phyloP scores from a whole-genome alignment of 2,329 filamentous ascomycete genomes.

The Ophiosphaerella korrae region DNA sequence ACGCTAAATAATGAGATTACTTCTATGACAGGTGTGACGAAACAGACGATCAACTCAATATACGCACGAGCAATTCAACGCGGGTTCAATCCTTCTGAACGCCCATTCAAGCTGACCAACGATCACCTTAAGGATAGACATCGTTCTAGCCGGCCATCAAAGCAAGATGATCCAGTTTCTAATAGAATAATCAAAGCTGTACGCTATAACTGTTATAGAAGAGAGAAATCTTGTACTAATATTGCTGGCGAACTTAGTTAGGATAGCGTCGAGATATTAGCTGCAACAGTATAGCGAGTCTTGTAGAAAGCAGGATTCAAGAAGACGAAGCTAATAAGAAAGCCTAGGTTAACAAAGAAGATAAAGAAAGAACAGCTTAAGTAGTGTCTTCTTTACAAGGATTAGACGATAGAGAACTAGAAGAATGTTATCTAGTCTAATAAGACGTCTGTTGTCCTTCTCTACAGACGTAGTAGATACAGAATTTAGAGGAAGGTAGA shows the following conservation, averaged over 20 bases:
- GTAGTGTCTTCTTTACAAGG: too few relatives aligned
- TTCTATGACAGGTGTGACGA: neutral
- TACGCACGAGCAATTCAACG: conserved; percentile 2
- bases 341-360: too few relatives aligned
- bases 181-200: conserved; percentile 4
- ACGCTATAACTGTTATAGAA: conserved; percentile 7
- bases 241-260: neutral
- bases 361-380: too few relatives aligned
- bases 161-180: conserved; percentile 6
- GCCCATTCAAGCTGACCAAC: conserved; percentile 3
- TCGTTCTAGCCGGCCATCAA: conserved; percentile 6
- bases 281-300: too few relatives aligned
- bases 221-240: conserved; percentile 8
- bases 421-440: too few relatives aligned
- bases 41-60: conserved; percentile 4
- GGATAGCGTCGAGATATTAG: too few relatives aligned
- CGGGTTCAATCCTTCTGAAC: conserved; percentile 6
- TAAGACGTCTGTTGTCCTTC: too few relatives aligned
- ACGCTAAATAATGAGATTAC: neutral
- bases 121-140: conserved; percentile 8
- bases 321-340: too few relatives aligned
- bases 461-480: too few relatives aligned
- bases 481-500: too few relatives aligned
- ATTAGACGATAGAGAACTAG: too few relatives aligned
- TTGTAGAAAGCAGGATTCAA: too few relatives aligned